phyloP scores from a whole-genome alignment of 1,284 basidiomycete genomes.

The Ganoderma resinaceum region DNA sequence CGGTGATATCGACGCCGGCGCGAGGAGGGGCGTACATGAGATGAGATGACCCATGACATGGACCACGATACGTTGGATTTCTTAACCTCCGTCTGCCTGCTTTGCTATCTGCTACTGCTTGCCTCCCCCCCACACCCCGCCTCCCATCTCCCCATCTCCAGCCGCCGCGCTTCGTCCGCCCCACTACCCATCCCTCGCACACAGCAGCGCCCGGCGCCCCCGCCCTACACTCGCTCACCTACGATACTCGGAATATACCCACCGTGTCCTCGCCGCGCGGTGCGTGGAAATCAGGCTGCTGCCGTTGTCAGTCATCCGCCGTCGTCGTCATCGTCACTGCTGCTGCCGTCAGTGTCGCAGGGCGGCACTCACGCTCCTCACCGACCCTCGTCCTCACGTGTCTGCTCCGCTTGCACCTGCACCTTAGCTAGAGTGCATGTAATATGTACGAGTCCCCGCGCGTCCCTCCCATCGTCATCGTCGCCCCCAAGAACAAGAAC shows the following conservation, averaged over 20 bases:
- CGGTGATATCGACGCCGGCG: constrained; percentile 34
- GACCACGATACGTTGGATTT: constrained; percentile 9
- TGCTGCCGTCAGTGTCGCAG: constrained; percentile 10
- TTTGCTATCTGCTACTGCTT: neutral
- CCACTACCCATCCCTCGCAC: neutral
- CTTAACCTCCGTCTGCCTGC: neutral
- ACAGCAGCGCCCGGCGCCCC: constrained; percentile 13
- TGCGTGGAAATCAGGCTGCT: constrained; percentile 20
- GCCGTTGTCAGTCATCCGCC: neutral
- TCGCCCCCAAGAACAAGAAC: neutral
- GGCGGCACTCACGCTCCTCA: neutral
- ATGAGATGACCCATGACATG: constrained; percentile 21
- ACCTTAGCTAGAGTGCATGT: constrained; percentile 24
- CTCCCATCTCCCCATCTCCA: neutral
- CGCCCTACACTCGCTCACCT: constrained; percentile 14
- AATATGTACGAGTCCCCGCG: constrained; percentile 25
- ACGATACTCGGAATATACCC: constrained; percentile 33
- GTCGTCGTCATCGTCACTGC: constrained; percentile 11
- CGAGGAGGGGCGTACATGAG: constrained; percentile 22
- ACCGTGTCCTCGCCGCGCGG: constrained; percentile 23
- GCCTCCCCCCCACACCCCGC: neutral
- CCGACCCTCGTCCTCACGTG: neutral
- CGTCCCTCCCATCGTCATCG: neutral
- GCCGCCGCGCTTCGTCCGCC: neutral
- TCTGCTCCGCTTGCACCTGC: neutral